Base-by-base conservation (phyloP, 768 basidiomycete genomes). In the Piloderma croceum region DNA sequence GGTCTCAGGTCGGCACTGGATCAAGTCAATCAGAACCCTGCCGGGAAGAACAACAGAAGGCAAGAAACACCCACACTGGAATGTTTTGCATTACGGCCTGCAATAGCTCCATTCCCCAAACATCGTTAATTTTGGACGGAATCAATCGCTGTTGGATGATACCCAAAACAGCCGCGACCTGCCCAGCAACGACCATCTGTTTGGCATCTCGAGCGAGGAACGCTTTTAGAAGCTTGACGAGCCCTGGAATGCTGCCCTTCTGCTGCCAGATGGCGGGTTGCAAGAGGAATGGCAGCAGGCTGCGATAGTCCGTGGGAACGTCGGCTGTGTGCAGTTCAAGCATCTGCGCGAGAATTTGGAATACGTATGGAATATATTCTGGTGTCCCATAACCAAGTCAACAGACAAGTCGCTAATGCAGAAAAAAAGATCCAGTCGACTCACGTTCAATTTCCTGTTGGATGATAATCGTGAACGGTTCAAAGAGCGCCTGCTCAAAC, bases 331-430 rank as follows among this genome's bases (percentile, higher is more conserved):
- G 92, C 3, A 90, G 65, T 47, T 91, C 85, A 22, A 99, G 82
- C 74, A 99, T 91, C 55, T 98, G 96, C 0, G 92, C 85, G 33
- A 97, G 79, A 49, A 99, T 77, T 57, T 99, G 96, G 73, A 98
- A 97, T 40, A 88, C 86, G 59, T 96, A 99, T 4, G 96, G 94
- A 34, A 98, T 83, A 57, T 96, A 98, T 67, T 97, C 94, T 92
- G 60, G 18, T 20, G 24, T 3, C n/a, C n/a, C n/a, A n/a, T n/a
- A n/a, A n/a, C 27, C 10, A 9, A 29, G 10, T 29, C 15, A 29
- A 15, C 15, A 15, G 27, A 24, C 31, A 29, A 17, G 35, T 10
- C 10, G 38, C 37, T 7, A 36, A 38, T 31, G 11, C 23, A 41
- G 12, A 34, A 24, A 15, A 19, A 34, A 24, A 34, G 7, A 17